Evolutionary conservation across 257 asterid species (phyloP).

Genomic region (Sherardia arvensis): DNA sequence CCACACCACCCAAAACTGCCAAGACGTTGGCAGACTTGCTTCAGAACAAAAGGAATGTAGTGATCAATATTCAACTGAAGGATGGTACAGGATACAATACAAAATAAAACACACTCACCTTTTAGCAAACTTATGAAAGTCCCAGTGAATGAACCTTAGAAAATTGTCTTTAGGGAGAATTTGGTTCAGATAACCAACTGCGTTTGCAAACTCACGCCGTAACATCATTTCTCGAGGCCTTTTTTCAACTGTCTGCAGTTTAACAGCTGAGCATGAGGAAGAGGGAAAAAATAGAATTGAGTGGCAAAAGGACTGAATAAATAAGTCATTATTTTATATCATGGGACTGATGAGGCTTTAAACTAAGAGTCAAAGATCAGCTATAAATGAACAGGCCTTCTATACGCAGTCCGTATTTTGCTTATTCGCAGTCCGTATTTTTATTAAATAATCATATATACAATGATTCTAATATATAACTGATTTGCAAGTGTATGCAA

Average conservation of each 20-base stretch:
- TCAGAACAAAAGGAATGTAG: slow-evolving; percentile 23
- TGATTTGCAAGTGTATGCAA: too few species aligned
- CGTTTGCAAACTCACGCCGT: slow-evolving; percentile 93
- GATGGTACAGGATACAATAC: slow-evolving; percentile 6
- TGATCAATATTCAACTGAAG: slow-evolving; percentile 24
- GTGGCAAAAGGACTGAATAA: background rate
- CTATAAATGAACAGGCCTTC: too few species aligned
- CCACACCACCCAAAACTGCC: slow-evolving; percentile 98
- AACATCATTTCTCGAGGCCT: slow-evolving; percentile 99
- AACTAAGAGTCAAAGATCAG: background rate
- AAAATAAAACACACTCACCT: slow-evolving; percentile 36
- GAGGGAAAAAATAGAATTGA: background rate
- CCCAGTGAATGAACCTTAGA: slow-evolving; percentile 95
- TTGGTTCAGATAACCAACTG: slow-evolving; percentile 95
- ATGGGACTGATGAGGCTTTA: background rate
- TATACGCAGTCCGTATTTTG: too few species aligned
- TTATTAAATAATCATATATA: too few species aligned
- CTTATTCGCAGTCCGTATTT: too few species aligned
- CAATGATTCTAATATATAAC: too few species aligned
- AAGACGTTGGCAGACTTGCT: slow-evolving; percentile 98
- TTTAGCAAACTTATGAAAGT: slow-evolving; percentile 96
- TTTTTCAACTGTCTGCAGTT: slow-evolving; percentile 85
- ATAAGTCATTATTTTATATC: background rate
- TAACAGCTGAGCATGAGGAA: slow-evolving; percentile 5
- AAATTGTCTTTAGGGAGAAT: slow-evolving; percentile 68